These are phyloP conservation scores for Metschnikowia baotianmanensis DNA, from an alignment of 805 yeast genomes.

Conservation along the genomic window DNA sequence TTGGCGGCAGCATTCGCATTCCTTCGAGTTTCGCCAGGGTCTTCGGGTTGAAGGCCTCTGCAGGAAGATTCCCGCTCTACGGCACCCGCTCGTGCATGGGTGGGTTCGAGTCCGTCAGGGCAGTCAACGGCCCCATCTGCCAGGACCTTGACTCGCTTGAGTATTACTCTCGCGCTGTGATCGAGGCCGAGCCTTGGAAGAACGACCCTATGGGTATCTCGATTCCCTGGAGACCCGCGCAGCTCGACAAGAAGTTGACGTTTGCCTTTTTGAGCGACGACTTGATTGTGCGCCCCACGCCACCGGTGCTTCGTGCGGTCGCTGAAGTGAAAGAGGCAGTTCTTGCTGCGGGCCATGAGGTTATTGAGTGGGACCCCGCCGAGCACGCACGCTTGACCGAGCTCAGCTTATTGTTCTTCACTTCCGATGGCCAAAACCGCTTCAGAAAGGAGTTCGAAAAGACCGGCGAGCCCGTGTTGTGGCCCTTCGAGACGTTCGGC, in stretches of 20 bases:
- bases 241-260: constrained; percentile 37
- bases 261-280: constrained; percentile 46
- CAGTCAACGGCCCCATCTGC: constrained; percentile 51
- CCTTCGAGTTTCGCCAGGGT: constrained; percentile 45
- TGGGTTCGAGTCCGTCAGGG: constrained; percentile 37
- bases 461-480: constrained; percentile 36
- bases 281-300: constrained; percentile 49
- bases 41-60: constrained; percentile 45
- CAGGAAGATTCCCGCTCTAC: constrained; percentile 42
- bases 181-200: constrained; percentile 43
- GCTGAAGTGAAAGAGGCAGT: constrained; percentile 28
- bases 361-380: constrained; percentile 47
- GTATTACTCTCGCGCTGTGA: constrained; percentile 35
- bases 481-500: constrained; percentile 40
- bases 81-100: constrained; percentile 32
- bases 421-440: constrained; percentile 46
- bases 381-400: constrained; percentile 32
- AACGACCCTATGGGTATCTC: constrained; percentile 51
- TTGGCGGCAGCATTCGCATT: constrained; percentile 50
- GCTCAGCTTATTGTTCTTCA: constrained; percentile 28
- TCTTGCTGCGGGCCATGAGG: constrained; percentile 47
- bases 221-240: constrained; percentile 46
- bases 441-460: constrained; percentile 26
- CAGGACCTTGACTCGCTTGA: constrained; percentile 38
- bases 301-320: constrained; percentile 52